Percentiles rank a stretch among this genome's conserved stretches.
Conservation (phyloP, 2,329 filamentous ascomycete species). For the Neofusicoccum parvum region DNA sequence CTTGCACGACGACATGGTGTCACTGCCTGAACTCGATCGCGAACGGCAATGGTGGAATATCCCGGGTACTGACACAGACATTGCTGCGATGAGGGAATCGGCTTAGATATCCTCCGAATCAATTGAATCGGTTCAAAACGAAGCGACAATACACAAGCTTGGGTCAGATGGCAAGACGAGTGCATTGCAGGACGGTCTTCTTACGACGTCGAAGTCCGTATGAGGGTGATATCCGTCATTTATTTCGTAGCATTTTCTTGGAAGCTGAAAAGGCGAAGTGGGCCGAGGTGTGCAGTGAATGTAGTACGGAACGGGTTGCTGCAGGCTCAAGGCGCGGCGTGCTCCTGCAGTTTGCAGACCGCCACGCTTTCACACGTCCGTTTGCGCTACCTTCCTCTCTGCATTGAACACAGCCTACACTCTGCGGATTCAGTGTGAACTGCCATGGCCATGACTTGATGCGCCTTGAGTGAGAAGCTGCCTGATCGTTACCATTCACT, state of each 20-base stretch:
- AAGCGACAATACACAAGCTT: not conserved
- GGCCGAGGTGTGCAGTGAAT: not conserved
- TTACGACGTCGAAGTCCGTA: too few relatives aligned
- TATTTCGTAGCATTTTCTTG: not conserved
- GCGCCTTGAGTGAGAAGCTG: not conserved
- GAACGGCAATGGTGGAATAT: slow-evolving; percentile 18
- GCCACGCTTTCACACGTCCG: not conserved
- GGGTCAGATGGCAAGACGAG: too few relatives aligned
- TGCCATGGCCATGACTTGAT: not conserved
- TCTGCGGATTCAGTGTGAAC: not conserved
- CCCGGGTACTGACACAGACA: slow-evolving; percentile 15
- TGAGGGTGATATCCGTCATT: not conserved
- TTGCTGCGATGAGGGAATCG: slow-evolving; percentile 18
- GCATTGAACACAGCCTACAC: not conserved
- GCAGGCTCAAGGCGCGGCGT: not conserved
- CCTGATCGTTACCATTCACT: not conserved
- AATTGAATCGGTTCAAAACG: slow-evolving; percentile 14
- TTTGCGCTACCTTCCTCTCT: not conserved
- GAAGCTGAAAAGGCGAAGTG: not conserved
- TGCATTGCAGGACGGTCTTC: not conserved
- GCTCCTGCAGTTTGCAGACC: not conserved
- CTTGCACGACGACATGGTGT: slow-evolving; percentile 21
- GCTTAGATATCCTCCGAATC: slow-evolving; percentile 21
- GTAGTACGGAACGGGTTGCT: not conserved
- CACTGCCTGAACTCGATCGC: slow-evolving; percentile 17